phyloP scores from a whole-genome alignment of 2,329 filamentous ascomycete species.

The Aspergillus sp. region DNA sequence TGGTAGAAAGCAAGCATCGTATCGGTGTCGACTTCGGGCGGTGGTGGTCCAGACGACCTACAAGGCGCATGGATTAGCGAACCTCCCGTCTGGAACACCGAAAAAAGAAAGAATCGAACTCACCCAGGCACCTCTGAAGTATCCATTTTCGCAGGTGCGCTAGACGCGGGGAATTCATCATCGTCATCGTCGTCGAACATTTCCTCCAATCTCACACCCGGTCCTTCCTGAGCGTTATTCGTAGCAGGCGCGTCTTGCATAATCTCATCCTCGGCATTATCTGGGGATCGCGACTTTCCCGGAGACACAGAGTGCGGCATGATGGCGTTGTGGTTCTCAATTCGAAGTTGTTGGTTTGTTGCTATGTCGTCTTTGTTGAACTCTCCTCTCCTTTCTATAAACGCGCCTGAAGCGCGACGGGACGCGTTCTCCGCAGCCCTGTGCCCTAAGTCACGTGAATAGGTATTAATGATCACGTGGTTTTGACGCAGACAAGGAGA shows the following conservation, averaged over 20 bases:
- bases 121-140: slow-evolving; percentile 36
- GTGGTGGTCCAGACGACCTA: slow-evolving; percentile 30
- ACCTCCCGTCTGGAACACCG: neutral
- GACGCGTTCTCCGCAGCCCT: slow-evolving; percentile 21
- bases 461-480: neutral
- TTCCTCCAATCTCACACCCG: slow-evolving; percentile 47
- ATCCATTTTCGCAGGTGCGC: slow-evolving; percentile 41
- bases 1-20: slow-evolving; percentile 93
- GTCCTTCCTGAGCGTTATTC: slow-evolving; percentile 11
- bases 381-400: slow-evolving; percentile 6
- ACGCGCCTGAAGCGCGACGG: slow-evolving; percentile 18
- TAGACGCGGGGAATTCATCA: slow-evolving; percentile 50
- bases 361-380: neutral
- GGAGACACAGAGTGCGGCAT: slow-evolving; percentile 35
- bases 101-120: slow-evolving; percentile 5
- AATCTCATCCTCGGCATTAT: slow-evolving; percentile 31
- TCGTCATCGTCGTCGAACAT: slow-evolving; percentile 54
- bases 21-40: slow-evolving; percentile 62
- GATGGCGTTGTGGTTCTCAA: slow-evolving; percentile 1
- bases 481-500: neutral
- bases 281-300: slow-evolving; percentile 33
- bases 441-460: slow-evolving; percentile 11
- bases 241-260: slow-evolving; percentile 36
- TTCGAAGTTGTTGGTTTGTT: neutral
- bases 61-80: slow-evolving; percentile 5